Evolutionary conservation across 345 rosid species (phyloP), one percentile per base, ranked within the genome.

Genomic region (Clarkia xantiana): DNA sequence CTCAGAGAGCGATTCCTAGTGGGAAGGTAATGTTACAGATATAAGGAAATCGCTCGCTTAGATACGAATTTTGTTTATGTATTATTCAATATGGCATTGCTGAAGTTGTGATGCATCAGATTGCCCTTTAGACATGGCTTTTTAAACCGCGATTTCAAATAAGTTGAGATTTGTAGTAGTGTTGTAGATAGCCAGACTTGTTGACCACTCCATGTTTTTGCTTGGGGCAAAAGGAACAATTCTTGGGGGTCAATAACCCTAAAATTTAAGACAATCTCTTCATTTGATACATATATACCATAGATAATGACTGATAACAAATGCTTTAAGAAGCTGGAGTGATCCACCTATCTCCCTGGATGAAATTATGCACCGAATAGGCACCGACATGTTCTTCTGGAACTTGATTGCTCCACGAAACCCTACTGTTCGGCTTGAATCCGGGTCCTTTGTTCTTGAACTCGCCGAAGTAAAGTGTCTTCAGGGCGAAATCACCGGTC

Each of bases 321-420:
- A 29, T 29, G 9, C 1, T 29, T 29, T 29, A 36, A 42, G 64
- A 53, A 14, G 53, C 25, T 15, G 53, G 29, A 1, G 60, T 63
- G 59, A 74, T 62, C 79, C 79, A 74, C 47, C 67, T 54, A 23
- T 74, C 61, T 22, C 79, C 79, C 51, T 74, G 79, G 23, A 74
- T 55, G 51, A 74, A 74, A 55, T 62, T 67, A 56, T 46, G 55
- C 16, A 69, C 62, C 0, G 78, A 73, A 49, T 69, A 73, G 1
- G 53, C 18, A n/a, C 19, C 3, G 3, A 66, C 60, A 49, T 63
- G 75, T 41, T 69, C 67, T 0, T 59, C 40, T 1, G 78, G 78
- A 19, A 73, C 52, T 15, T 14, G 36, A 49, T 55, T 69, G 40
- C 78, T 73, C 78, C 78, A 73, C 3, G 29, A 2, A 13, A 67